Percentiles rank a stretch among this genome's conserved stretches.
Evolutionary conservation across 2,329 filamentous ascomycete species (phyloP).

Genomic region (Bipolaris oryzae): DNA sequence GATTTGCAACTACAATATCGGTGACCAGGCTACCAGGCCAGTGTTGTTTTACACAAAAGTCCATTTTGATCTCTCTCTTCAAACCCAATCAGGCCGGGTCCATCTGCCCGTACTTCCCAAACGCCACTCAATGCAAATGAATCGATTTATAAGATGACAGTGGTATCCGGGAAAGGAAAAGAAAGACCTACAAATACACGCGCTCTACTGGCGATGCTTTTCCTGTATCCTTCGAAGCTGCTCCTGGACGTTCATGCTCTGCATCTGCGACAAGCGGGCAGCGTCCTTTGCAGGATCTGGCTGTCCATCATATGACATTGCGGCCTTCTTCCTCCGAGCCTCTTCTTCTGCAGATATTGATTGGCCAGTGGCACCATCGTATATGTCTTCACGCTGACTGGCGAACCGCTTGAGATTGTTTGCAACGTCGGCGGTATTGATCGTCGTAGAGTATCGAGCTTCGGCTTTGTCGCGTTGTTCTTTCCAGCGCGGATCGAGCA

Average conservation of each 20-base stretch:
- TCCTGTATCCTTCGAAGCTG: slow-evolving; percentile 75
- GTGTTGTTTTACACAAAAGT: slow-evolving; percentile 2
- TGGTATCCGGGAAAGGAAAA: slow-evolving; percentile 5
- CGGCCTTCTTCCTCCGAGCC: slow-evolving; percentile 76
- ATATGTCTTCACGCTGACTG: slow-evolving; percentile 84
- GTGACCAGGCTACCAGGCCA: neutral
- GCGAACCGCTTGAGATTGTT: slow-evolving; percentile 95
- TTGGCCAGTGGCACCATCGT: slow-evolving; percentile 74
- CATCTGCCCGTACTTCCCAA: slow-evolving; percentile 6
- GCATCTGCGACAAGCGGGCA: slow-evolving; percentile 59
- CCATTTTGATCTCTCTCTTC: slow-evolving; percentile 1
- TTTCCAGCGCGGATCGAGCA: slow-evolving; percentile 93
- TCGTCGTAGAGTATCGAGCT: slow-evolving; percentile 81
- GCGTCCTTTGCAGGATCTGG: slow-evolving; percentile 64
- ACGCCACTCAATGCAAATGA: slow-evolving; percentile 18
- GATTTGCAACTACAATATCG: neutral
- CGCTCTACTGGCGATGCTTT: slow-evolving; percentile 48
- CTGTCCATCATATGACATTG: slow-evolving; percentile 69
- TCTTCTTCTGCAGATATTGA: slow-evolving; percentile 74
- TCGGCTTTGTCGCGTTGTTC: slow-evolving; percentile 92
- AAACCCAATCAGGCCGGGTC: slow-evolving; percentile 2
- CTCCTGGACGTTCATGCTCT: slow-evolving; percentile 73
- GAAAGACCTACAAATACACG: neutral
- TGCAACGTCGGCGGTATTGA: slow-evolving; percentile 84
- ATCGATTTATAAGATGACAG: neutral